phyloP scores from a whole-genome alignment of 495 filamentous ascomycete species.

The Aspergillus kassunensis region DNA sequence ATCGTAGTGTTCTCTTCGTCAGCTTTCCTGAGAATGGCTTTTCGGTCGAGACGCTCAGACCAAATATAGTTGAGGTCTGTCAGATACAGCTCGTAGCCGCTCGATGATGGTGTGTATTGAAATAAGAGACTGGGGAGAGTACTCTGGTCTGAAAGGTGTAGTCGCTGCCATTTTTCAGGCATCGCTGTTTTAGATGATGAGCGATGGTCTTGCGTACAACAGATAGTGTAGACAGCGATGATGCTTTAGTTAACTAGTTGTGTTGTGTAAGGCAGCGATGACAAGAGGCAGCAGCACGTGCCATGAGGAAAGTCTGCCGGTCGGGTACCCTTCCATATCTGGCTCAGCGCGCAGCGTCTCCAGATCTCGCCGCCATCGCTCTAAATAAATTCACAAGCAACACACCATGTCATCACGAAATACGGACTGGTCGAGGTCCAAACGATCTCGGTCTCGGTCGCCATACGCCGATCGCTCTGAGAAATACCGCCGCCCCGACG shows the following conservation, averaged over 20 bases:
- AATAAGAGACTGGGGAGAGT: slow-evolving; percentile 54
- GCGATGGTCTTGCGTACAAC: background rate
- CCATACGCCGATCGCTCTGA: slow-evolving; percentile 40
- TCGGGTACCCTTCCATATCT: slow-evolving; percentile 25
- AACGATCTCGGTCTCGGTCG: slow-evolving; percentile 42
- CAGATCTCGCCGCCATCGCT: slow-evolving; percentile 1
- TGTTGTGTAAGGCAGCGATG: slow-evolving; percentile 1
- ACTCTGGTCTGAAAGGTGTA: slow-evolving; percentile 19
- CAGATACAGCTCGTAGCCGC: slow-evolving; percentile 67
- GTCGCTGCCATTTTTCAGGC: slow-evolving; percentile 36
- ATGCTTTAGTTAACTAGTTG: background rate
- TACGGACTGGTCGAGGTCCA: slow-evolving; percentile 29
- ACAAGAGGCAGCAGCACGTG: slow-evolving; percentile 16
- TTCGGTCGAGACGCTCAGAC: slow-evolving; percentile 63
- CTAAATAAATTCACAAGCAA: background rate
- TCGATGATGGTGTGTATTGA: slow-evolving; percentile 44
- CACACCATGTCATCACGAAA: slow-evolving; percentile 31
- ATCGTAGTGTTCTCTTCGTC: slow-evolving; percentile 68
- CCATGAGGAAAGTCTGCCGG: slow-evolving; percentile 24
- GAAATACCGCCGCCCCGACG: slow-evolving; percentile 34
- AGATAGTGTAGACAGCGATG: background rate
- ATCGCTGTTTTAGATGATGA: slow-evolving; percentile 21
- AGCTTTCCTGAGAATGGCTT: slow-evolving; percentile 62
- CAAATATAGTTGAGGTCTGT: slow-evolving; percentile 88
- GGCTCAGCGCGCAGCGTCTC: slow-evolving; percentile 3